These are phyloP conservation scores for Quercus parvula DNA, from an alignment of 306 rosid species.

Conservation along the genomic window DNA sequence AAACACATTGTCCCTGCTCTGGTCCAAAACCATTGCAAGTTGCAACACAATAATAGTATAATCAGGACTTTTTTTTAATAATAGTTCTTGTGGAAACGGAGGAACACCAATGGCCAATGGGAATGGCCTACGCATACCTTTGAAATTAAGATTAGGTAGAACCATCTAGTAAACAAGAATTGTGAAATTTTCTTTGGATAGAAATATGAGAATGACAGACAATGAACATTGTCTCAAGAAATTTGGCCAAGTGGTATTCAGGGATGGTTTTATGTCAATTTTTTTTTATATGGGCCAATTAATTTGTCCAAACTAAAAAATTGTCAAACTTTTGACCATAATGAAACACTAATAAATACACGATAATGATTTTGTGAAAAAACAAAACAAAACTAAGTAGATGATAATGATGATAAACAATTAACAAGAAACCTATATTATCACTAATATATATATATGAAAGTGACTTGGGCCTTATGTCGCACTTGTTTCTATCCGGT, in stretches of 20 bases:
- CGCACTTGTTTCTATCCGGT: no score
- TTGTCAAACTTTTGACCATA: background rate
- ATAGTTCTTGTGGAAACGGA: background rate
- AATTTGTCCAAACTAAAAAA: background rate
- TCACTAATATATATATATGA: no score
- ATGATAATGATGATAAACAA: no score
- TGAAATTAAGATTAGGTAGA: background rate
- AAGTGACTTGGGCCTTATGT: no score
- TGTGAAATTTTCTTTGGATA: background rate
- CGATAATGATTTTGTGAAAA: no score
- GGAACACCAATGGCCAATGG: background rate
- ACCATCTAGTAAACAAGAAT: background rate
- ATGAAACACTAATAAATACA: background rate
- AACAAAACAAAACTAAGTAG: no score
- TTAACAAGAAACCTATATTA: no score
- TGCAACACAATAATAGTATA: background rate
- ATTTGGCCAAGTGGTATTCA: background rate
- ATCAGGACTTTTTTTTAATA: background rate
- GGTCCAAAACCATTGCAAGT: background rate
- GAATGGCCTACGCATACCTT: background rate
- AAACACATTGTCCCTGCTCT: background rate
- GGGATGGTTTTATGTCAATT: background rate
- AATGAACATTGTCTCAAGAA: no score
- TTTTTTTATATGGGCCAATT: background rate
- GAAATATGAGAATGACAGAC: no score